A percentile compares a stretch with the other conserved stretches of the same genome.
Evolutionary conservation across 1,284 basidiomycete species (phyloP).

Genomic region (Malassezia obtusa): DNA sequence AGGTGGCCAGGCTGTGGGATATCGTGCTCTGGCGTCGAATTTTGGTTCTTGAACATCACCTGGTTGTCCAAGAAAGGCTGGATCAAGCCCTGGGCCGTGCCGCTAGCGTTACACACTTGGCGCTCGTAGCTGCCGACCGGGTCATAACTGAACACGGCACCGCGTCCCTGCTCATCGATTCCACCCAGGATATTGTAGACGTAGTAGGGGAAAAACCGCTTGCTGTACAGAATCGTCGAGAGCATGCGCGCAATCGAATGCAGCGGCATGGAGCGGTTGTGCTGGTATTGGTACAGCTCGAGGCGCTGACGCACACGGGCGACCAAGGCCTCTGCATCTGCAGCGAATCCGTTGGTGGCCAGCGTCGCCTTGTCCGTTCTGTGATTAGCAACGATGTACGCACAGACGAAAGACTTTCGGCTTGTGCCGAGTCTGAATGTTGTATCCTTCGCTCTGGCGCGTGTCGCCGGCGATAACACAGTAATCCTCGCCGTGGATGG

Average conservation of each 20-base stretch:
- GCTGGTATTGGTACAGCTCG: constrained; percentile 43
- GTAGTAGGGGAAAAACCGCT: constrained; percentile 48
- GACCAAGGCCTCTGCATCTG: constrained; percentile 45
- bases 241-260: constrained; percentile 45
- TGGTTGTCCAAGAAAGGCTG: constrained; percentile 47
- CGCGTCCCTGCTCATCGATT: constrained; percentile 44
- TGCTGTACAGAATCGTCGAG: constrained; percentile 44
- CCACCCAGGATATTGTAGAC: constrained; percentile 48
- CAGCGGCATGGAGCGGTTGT: constrained; percentile 43
- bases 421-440: constrained; percentile 48
- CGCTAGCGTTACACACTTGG: constrained; percentile 44
- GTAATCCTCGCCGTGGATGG: constrained; percentile 44
- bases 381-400: constrained; percentile 2
- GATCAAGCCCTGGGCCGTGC: constrained; percentile 42
- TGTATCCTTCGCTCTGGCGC: constrained; percentile 43
- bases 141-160: constrained; percentile 46
- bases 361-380: constrained; percentile 42
- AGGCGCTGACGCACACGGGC: constrained; percentile 35
- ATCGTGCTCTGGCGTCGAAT: constrained; percentile 25
- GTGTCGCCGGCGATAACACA: constrained; percentile 47
- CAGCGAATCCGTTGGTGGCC: constrained; percentile 43
- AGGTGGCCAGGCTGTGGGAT: constrained; percentile 41
- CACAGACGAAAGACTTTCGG: constrained; percentile 45
- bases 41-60: constrained; percentile 47
- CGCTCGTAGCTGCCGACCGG: constrained; percentile 46